Conservation (phyloP, 2,329 filamentous ascomycete species). For the Nectriaceae sp. region DNA sequence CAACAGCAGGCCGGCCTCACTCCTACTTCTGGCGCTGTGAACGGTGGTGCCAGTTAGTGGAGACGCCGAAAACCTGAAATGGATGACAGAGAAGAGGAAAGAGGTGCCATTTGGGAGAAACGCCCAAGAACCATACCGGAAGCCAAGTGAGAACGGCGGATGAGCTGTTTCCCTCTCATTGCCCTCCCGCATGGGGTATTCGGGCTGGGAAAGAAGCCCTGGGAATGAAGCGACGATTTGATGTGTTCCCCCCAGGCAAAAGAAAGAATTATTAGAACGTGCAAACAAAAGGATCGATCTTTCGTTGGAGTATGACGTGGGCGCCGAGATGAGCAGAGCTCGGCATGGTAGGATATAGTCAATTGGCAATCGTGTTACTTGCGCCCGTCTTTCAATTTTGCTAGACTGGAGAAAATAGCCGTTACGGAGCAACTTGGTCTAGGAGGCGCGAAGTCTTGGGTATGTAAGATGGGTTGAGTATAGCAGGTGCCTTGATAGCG, state of each 20-base stretch:
- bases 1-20: constrained; percentile 30
- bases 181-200: too few relatives aligned
- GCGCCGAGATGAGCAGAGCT: not conserved
- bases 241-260: constrained; percentile 27
- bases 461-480: not conserved
- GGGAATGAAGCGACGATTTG: constrained; percentile 17
- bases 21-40: constrained; percentile 20
- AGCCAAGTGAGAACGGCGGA: too few relatives aligned
- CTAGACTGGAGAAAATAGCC: not conserved
- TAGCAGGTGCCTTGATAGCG: not conserved
- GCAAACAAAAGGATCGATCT: constrained; percentile 24
- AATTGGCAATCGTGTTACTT: not conserved
- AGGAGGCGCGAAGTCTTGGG: not conserved
- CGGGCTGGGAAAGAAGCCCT: too few relatives aligned
- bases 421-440: not conserved
- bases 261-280: constrained; percentile 32
- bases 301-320: not conserved
- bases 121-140: not conserved
- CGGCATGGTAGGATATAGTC: not conserved
- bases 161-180: too few relatives aligned
- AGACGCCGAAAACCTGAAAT: too few relatives aligned
- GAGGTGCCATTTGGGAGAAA: not conserved
- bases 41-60: constrained; percentile 28
- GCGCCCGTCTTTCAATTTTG: not conserved
- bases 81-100: too few relatives aligned